A percentile compares a stretch with the other conserved stretches of the same genome.
phyloP scores from a whole-genome alignment of 202 grass and related monocot genomes.

The Saccharum hybrid region DNA sequence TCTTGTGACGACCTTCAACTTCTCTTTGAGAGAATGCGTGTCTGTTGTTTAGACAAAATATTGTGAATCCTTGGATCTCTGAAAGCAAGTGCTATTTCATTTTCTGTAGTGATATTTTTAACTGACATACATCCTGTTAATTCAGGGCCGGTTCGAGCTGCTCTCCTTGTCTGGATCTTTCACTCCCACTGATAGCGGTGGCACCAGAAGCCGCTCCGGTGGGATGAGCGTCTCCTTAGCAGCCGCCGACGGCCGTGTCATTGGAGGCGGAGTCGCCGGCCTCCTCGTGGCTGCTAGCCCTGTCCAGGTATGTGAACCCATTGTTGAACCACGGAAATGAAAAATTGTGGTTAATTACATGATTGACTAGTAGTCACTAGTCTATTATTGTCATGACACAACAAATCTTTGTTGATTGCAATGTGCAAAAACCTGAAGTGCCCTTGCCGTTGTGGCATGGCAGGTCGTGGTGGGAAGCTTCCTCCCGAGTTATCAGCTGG shows the following conservation, averaged over 20 bases:
- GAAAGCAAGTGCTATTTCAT: conserved; percentile 8
- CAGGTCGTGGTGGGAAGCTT: conserved; percentile 85
- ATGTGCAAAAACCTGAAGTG: background rate
- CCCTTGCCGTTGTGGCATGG: background rate
- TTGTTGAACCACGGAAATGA: conserved; percentile 4
- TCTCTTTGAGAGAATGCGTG: background rate
- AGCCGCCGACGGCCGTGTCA: conserved; percentile 70
- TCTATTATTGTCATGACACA: background rate
- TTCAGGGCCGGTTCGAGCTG: conserved; percentile 72
- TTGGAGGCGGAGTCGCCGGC: conserved; percentile 72
- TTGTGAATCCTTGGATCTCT: conserved; percentile 12
- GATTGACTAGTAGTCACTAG: background rate
- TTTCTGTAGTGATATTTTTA: background rate
- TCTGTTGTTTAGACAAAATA: background rate
- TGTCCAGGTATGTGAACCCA: conserved; percentile 57
- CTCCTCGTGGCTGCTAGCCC: conserved; percentile 76
- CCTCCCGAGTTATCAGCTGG: conserved; percentile 66
- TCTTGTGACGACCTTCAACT: background rate
- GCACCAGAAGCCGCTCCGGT: conserved; percentile 69
- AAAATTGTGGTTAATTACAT: background rate
- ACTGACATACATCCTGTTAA: conserved; percentile 1
- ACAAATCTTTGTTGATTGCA: conserved; percentile 12
- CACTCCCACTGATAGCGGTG: conserved; percentile 59
- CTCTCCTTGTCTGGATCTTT: conserved; percentile 78
- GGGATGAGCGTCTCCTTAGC: conserved; percentile 81